Base-by-base conservation (phyloP, 768 basidiomycete species). In the Podaxis pistillaris region DNA sequence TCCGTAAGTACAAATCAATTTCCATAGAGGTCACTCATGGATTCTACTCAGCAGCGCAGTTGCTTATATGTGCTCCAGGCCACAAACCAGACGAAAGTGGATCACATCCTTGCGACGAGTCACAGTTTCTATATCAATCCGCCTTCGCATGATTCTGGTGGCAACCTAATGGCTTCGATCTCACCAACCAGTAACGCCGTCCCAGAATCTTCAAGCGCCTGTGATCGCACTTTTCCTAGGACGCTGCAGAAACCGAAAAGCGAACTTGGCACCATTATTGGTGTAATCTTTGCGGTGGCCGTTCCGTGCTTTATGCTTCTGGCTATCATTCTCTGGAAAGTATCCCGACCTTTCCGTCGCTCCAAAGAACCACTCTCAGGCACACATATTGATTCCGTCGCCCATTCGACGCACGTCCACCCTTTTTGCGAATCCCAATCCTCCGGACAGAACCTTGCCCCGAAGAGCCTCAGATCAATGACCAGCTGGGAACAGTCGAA, bases 21-120 rank as follows among this genome's bases (percentile, higher is more conserved):
- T 26, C 9, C 19, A 15, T 15, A 5, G 5, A 15, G 47, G 38
- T 19, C 33, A 40, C 49, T 51, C 47, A 59, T 44, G 49, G 36
- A 50, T 58, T 47, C 44, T 49, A 59, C 47, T 5, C 19, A 8
- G 44, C 46, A 59, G 58, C 22, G 11, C 33, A 59, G 58, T n/a
- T 47, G 58, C 17, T 15, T 51, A 26, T 59, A 59, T n/a, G 6
- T 50, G n/a, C n/a, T 59, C 12, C 30, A 37, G 2, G 46, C 49
- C 8, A 26, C 26, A 19, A 59, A 37, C 19, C 47, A 38, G 22
- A 59, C 58, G 9, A 51, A 59, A 13, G 13, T 1, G 11, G 33
- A 24, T 15, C 46, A 47, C 37, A 51, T 59, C 7, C 46, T 59
- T 13, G 58, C 47, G 15, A 59, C 49, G 7, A 59, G 58, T 40